phyloP scores from a whole-genome alignment of 345 rosid species.

The Pistacia vera region DNA sequence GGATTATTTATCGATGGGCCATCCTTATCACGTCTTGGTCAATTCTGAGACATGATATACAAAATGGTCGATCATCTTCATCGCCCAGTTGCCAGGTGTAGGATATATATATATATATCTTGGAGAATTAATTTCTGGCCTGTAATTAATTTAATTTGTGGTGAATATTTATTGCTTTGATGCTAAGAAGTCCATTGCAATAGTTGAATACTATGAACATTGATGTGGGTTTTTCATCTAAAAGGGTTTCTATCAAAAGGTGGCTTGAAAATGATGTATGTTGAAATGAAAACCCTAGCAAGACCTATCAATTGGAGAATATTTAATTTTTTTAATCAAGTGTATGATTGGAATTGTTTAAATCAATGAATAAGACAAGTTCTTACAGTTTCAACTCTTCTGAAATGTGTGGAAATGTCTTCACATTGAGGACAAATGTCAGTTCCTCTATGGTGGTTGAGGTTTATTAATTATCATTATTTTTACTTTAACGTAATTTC shows the following conservation, averaged over 20 bases:
- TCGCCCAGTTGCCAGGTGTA: conserved; percentile 9
- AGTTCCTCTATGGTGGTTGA: conserved; percentile 11
- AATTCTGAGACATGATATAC: conserved; percentile 21
- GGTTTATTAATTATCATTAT: neutral
- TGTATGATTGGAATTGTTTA: conserved; percentile 41
- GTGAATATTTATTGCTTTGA: conserved; percentile 27
- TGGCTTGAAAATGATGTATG: conserved; percentile 48
- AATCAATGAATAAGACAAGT: conserved; percentile 27
- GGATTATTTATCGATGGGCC: neutral
- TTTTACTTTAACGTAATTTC: neutral
- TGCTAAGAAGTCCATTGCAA: conserved; percentile 29
- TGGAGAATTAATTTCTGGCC: neutral
- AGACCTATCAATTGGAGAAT: conserved; percentile 22
- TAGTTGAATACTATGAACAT: conserved; percentile 26
- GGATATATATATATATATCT: neutral
- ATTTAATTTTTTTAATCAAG: neutral
- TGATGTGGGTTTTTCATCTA: conserved; percentile 43
- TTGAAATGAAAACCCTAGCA: conserved; percentile 49
- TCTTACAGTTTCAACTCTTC: conserved; percentile 28
- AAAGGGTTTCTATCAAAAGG: conserved; percentile 44
- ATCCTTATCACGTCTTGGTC: conserved; percentile 31
- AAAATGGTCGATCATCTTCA: neutral
- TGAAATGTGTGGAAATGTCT: conserved; percentile 23
- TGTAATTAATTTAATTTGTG: neutral
- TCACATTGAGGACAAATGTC: conserved; percentile 27